Evolutionary conservation across 805 yeast species (phyloP), one percentile per base, ranked within the genome.

Genomic region (Yamadazyma paraphyllophila): DNA sequence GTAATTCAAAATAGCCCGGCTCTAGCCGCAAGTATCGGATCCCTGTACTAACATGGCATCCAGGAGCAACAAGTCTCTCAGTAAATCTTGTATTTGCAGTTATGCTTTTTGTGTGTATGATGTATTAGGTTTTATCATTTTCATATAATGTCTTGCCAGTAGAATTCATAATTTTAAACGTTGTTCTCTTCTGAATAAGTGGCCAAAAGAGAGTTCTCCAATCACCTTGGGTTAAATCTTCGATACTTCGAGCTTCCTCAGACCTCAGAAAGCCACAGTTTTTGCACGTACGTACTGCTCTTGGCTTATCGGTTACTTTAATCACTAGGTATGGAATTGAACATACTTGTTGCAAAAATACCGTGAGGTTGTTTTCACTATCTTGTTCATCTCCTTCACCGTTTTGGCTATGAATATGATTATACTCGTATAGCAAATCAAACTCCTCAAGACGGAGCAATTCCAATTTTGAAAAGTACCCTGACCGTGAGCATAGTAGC

Each of bases 401-500:
- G 24, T 20, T 20, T 6, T 20, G 24, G 24, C 6, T 20, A 6
- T 38, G 43, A 13, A 13, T 35, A 13, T 44, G 47, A 13, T 9
- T 35, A 16, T 35, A 39, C 13, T 39, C 13, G 29, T 30, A 36
- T 3, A 45, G 37, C 12, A 41, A 20, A 32, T 65, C 67, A 43
- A 71, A 69, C 46, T 70, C 65, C 5, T 57, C 48, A 10, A 71
- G 56, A 10, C 51, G 50, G 11, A 71, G 49, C 13, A 53, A 49
- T 14, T 54, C 51, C 38, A 71, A 44, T n/a, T 47, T 57, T 1
- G 58, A 36, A 46, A 64, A 70, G 6, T 59, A 60, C 0, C 72
- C 70, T 31, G 52, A 50, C 2, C 66, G 63, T 6, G 73, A 67
- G 50, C 75, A 68, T 3, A 71, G 49, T 20, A 63, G 41, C 37